Conservation (phyloP, 768 basidiomycete genomes). For the Neoboletus subvelutipes region DNA sequence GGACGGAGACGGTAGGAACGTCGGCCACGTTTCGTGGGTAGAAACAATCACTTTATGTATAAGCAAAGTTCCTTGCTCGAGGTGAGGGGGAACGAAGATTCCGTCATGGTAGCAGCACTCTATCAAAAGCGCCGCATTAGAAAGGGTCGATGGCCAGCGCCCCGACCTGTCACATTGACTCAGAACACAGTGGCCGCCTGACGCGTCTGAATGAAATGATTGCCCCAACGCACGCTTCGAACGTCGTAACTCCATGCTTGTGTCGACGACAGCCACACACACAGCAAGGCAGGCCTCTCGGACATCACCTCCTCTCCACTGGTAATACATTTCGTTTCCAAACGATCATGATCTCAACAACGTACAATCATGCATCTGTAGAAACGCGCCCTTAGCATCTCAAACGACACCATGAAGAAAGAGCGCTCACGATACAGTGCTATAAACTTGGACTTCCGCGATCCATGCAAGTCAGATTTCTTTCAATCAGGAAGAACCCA, state of each 20-base stretch:
- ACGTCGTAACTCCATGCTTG: too few relatives aligned
- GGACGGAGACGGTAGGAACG: neutral
- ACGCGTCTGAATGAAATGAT: neutral
- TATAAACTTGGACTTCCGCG: neutral
- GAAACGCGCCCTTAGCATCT: neutral
- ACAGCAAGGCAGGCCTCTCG: neutral
- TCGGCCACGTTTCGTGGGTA: too few relatives aligned
- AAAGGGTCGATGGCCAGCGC: too few relatives aligned
- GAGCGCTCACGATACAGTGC: neutral
- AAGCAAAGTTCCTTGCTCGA: too few relatives aligned
- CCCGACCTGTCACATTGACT: neutral
- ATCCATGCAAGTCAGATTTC: neutral
- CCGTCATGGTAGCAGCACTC: too few relatives aligned
- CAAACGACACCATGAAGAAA: neutral
- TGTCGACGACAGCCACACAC: neutral
- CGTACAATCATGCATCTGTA: neutral
- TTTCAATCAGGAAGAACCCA: constrained; percentile 25
- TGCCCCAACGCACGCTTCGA: neutral
- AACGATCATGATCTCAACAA: neutral
- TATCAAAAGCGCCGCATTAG: too few relatives aligned
- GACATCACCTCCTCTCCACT: neutral
- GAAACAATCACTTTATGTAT: too few relatives aligned
- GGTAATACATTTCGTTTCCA: neutral
- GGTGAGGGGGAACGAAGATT: too few relatives aligned
- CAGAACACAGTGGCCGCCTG: neutral